A percentile compares a stretch with the other conserved stretches of the same genome.
Evolutionary conservation across 2,329 filamentous ascomycete genomes (phyloP).

Genomic region (Fusarium torulosum): DNA sequence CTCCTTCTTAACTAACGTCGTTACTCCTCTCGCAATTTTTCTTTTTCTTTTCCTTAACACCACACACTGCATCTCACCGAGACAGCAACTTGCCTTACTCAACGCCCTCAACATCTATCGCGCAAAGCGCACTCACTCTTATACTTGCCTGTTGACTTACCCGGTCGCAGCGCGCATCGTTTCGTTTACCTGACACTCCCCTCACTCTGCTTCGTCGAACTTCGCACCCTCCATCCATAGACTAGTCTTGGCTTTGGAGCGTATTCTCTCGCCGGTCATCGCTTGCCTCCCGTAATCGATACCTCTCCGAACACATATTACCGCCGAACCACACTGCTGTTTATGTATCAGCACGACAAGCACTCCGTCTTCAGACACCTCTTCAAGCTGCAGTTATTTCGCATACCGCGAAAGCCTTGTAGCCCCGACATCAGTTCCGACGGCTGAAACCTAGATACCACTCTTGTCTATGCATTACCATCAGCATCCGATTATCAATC

Average conservation of each 20-base stretch:
- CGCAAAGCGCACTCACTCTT: constrained; percentile 40
- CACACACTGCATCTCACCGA: constrained; percentile 45
- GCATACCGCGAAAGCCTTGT: constrained; percentile 94
- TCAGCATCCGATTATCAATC: constrained; percentile 61
- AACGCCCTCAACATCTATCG: constrained; percentile 29
- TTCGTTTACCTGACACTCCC: constrained; percentile 28
- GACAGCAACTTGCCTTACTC: constrained; percentile 41
- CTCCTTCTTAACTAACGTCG: constrained; percentile 39
- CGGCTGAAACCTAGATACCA: constrained; percentile 76
- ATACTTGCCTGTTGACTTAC: constrained; percentile 46
- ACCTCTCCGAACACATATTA: constrained; percentile 49
- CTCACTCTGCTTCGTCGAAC: constrained; percentile 19
- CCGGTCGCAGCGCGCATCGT: constrained; percentile 47
- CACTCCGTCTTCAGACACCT: constrained; percentile 94
- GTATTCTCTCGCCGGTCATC: constrained; percentile 28
- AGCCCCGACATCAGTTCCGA: constrained; percentile 89
- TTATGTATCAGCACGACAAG: constrained; percentile 98
- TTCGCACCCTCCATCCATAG: constrained; percentile 19
- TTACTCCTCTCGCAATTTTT: constrained; percentile 40
- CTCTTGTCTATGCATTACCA: constrained; percentile 69
- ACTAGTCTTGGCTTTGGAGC: constrained; percentile 29
- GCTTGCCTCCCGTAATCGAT: constrained; percentile 39
- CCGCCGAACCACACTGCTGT: constrained; percentile 66
- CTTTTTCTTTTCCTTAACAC: constrained; percentile 39
- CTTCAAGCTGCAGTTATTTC: constrained; percentile 97